A percentile compares a stretch with the other conserved stretches of the same genome.
These are phyloP conservation scores for Pinus tabuliformis DNA, from an alignment of 75 land plant genomes.

Conservation along the genomic window DNA sequence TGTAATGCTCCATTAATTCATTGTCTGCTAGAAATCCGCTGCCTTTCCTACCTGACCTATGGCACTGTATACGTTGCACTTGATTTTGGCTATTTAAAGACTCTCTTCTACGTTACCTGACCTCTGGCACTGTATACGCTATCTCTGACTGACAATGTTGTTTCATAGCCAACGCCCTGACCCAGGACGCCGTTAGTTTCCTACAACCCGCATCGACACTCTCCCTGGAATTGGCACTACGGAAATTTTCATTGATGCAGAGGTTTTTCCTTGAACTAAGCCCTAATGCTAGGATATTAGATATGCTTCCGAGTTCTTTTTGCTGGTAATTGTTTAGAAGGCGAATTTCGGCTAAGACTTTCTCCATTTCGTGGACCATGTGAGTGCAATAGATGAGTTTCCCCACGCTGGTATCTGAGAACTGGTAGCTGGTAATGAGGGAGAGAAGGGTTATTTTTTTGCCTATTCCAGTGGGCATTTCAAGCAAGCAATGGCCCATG, in stretches of 20 bases:
- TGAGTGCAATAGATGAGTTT: constrained; percentile 95
- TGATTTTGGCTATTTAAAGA: too few relatives aligned
- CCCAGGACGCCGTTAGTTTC: constrained; percentile 91
- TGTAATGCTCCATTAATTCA: too few relatives aligned
- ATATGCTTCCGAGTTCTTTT: constrained; percentile 35
- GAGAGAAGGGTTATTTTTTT: constrained; percentile 97
- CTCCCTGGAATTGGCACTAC: constrained; percentile 63
- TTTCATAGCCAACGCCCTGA: constrained; percentile 55
- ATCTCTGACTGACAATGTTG: too few relatives aligned
- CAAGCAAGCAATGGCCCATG: constrained; percentile 85
- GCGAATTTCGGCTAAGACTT: constrained; percentile 87
- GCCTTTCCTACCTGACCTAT: too few relatives aligned
- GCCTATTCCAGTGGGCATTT: constrained; percentile 99
- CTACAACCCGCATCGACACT: constrained; percentile 93
- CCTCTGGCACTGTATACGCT: too few relatives aligned
- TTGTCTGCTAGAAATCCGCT: too few relatives aligned
- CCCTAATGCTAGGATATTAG: constrained; percentile 76
- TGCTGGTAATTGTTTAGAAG: constrained; percentile 62
- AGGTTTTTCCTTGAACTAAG: constrained; percentile 93
- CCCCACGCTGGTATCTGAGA: constrained; percentile 53
- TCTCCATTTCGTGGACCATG: constrained; percentile 99
- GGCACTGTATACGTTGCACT: too few relatives aligned
- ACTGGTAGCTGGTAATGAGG: constrained; percentile 84
- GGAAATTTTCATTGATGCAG: constrained; percentile 74
- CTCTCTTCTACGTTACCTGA: too few relatives aligned